These are phyloP conservation scores for Saitozyma sp. DNA, from an alignment of 768 basidiomycete genomes.

Conservation along the genomic window DNA sequence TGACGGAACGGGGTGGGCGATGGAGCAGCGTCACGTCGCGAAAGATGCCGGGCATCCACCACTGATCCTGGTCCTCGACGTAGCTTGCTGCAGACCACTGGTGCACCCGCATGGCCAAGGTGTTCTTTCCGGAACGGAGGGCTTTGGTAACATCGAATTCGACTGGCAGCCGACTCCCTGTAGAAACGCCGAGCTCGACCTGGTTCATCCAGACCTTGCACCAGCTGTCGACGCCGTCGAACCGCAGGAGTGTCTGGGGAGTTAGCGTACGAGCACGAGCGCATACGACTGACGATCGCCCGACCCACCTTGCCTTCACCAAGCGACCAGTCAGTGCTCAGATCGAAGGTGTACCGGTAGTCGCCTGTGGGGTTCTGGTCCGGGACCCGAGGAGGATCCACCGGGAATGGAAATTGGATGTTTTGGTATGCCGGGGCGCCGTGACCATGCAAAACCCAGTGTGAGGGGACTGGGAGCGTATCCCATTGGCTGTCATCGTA, in stretches of 20 bases:
- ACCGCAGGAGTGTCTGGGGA: background rate
- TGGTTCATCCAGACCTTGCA: background rate
- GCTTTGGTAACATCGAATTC: background rate
- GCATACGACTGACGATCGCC: too few relatives aligned
- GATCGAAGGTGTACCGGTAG: background rate
- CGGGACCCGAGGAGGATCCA: background rate
- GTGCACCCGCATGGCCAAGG: background rate
- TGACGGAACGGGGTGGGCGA: background rate
- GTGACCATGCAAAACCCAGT: conserved; percentile 2
- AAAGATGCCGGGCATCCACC: background rate
- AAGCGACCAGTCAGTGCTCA: background rate
- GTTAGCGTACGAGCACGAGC: background rate
- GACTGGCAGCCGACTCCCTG: background rate
- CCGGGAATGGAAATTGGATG: background rate
- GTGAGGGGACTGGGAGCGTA: background rate
- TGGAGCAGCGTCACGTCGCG: background rate
- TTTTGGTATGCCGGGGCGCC: background rate
- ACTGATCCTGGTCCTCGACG: conserved; percentile 1
- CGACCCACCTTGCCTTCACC: background rate
- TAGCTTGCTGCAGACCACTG: background rate
- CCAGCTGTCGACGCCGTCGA: background rate
- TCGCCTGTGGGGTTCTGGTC: conserved; percentile 1
- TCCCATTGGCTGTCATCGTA: background rate
- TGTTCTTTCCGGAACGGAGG: background rate
- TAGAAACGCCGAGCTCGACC: background rate